phyloP scores from a whole-genome alignment of 2,329 filamentous ascomycete species.

The Arthrinium puccinioides region DNA sequence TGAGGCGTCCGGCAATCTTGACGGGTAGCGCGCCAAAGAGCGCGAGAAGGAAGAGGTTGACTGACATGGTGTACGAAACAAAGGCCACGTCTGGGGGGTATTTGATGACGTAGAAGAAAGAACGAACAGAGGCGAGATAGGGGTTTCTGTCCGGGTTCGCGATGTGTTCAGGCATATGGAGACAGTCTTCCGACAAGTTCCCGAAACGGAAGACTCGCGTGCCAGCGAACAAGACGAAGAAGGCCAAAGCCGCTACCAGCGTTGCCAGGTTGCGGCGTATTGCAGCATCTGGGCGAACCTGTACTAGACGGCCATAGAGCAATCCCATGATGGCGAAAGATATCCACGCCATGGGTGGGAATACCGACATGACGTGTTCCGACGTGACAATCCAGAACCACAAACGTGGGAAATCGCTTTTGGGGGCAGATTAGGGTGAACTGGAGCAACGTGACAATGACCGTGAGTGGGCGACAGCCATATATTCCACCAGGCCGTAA shows the following conservation, averaged over 20 bases:
- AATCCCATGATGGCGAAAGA: constrained; percentile 37
- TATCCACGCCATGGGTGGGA: constrained; percentile 38
- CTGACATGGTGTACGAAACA: constrained; percentile 31
- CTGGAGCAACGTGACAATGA: constrained; percentile 21
- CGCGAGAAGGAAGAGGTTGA: constrained; percentile 31
- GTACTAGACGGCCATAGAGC: constrained; percentile 32
- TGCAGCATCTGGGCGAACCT: constrained; percentile 11
- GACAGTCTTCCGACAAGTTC: constrained; percentile 35
- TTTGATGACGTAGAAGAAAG: constrained; percentile 40
- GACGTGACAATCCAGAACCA: constrained; percentile 32
- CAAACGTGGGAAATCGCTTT: no score
- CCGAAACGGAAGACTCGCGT: constrained; percentile 34
- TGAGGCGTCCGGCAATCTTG: constrained; percentile 19
- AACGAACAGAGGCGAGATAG: constrained; percentile 30
- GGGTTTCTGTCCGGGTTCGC: constrained; percentile 25
- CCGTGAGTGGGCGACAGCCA: constrained; percentile 34
- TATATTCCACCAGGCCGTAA: constrained; percentile 39
- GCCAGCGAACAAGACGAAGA: constrained; percentile 30
- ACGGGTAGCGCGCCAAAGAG: constrained; percentile 26
- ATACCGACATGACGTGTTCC: constrained; percentile 26
- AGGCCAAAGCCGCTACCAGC: constrained; percentile 17
- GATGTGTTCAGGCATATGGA: constrained; percentile 31
- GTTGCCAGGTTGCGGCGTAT: constrained; percentile 21
- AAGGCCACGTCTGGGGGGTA: constrained; percentile 40
- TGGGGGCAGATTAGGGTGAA: no score